A percentile compares a stretch with the other conserved stretches of the same genome.
Conservation (phyloP, 768 basidiomycete species). For the Agrocybe pediades region DNA sequence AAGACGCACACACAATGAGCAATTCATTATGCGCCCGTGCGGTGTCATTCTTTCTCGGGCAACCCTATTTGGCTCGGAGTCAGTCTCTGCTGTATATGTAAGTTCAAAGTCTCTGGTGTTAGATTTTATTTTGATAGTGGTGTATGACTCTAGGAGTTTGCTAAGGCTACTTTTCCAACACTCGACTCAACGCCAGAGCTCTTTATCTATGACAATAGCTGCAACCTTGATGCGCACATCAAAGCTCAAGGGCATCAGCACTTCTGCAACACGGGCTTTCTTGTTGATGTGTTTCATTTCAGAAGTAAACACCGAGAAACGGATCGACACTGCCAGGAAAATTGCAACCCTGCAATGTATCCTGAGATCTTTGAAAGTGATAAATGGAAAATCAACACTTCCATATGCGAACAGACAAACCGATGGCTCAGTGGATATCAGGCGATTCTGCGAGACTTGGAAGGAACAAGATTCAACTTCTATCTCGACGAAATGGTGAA, state of each 20-base stretch:
- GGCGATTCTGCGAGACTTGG: conserved; percentile 31
- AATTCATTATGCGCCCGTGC: conserved; percentile 25
- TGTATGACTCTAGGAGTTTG: conserved; percentile 10
- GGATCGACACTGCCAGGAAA: conserved; percentile 21
- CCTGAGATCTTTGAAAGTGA: conserved; percentile 17
- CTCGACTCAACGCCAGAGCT: conserved; percentile 20
- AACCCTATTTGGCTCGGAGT: conserved; percentile 30
- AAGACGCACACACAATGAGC: conserved; percentile 31
- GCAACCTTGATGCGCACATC: conserved; percentile 18
- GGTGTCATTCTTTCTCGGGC: conserved; percentile 27
- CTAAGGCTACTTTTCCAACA: conserved; percentile 20
- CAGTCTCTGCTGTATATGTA: conserved; percentile 21
- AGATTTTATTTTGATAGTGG: background rate
- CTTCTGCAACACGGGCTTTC: conserved; percentile 15
- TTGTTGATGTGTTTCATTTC: conserved; percentile 31
- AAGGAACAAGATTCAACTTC: conserved; percentile 26
- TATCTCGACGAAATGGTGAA: conserved; percentile 37
- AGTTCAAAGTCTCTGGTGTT: conserved; percentile 4
- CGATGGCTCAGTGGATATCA: conserved; percentile 32
- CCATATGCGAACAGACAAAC: conserved; percentile 36
- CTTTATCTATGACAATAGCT: conserved; percentile 27
- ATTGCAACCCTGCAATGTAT: conserved; percentile 26
- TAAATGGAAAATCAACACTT: conserved; percentile 32
- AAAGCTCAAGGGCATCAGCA: conserved; percentile 13
- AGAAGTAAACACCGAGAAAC: conserved; percentile 23